Evolutionary conservation across 768 basidiomycete genomes (phyloP).

Genomic region (Pleurotus cornucopiae): DNA sequence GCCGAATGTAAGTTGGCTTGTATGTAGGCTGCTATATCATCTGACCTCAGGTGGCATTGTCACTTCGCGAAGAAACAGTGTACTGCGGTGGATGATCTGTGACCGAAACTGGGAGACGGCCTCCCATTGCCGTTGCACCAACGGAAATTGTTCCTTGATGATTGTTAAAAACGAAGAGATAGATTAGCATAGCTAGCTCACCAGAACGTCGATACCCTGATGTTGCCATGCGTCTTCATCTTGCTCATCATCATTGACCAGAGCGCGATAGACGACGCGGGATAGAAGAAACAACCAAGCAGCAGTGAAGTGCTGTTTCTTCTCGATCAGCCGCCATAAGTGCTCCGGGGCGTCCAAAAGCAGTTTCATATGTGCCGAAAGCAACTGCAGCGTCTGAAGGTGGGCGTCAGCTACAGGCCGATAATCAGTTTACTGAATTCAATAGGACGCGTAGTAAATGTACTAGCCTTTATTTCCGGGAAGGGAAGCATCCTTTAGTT

Average conservation of each 20-base stretch:
- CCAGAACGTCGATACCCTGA: slow-evolving; percentile 61
- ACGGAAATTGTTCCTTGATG: slow-evolving; percentile 74
- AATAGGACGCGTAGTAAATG: neutral
- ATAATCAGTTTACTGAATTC: neutral
- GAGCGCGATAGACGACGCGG: slow-evolving; percentile 76
- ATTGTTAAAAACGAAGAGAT: too few relatives aligned
- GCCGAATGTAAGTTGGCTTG: neutral
- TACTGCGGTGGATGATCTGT: slow-evolving; percentile 89
- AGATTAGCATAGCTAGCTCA: slow-evolving; percentile 24
- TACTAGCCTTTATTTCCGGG: slow-evolving; percentile 31
- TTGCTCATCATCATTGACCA: slow-evolving; percentile 59
- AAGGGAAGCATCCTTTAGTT: slow-evolving; percentile 35
- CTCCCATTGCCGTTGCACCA: slow-evolving; percentile 94
- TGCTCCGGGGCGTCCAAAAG: slow-evolving; percentile 90
- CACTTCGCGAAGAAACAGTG: slow-evolving; percentile 66
- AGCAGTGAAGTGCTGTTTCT: slow-evolving; percentile 74
- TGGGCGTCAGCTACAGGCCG: slow-evolving; percentile 48
- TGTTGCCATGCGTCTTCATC: slow-evolving; percentile 58
- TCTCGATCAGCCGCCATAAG: slow-evolving; percentile 83
- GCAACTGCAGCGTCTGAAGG: slow-evolving; percentile 61
- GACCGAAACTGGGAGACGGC: slow-evolving; percentile 79
- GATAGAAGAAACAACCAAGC: slow-evolving; percentile 86
- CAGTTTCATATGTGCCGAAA: slow-evolving; percentile 89
- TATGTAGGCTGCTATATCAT: slow-evolving; percentile 13
- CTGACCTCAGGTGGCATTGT: slow-evolving; percentile 47